Percentiles rank a stretch among this genome's conserved stretches.
Conservation (phyloP, 129 eudicot species). For the Saposhnikovia divaricata region DNA sequence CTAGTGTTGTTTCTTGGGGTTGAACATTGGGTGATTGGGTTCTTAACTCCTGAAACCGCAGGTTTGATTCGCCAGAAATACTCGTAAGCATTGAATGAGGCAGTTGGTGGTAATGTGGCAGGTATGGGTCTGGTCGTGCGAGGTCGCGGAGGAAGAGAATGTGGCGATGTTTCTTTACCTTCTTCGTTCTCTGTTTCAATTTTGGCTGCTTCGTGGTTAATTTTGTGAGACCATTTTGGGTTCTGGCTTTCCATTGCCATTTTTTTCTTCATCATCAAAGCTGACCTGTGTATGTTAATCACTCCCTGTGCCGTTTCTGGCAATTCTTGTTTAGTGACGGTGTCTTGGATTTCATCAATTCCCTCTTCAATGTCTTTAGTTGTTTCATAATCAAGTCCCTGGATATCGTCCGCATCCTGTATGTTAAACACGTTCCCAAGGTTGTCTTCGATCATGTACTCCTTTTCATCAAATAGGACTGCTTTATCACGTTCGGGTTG, state of each 20-base stretch:
- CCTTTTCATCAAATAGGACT: constrained; percentile 10
- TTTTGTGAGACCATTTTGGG: constrained; percentile 37
- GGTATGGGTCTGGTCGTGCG: constrained; percentile 37
- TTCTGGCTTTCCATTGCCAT: constrained; percentile 30
- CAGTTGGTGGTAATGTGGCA: constrained; percentile 20
- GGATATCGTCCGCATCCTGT: not conserved
- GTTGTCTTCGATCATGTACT: constrained; percentile 9
- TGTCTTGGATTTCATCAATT: not conserved
- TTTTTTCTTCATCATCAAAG: constrained; percentile 33
- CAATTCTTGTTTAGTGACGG: constrained; percentile 13
- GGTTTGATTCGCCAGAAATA: constrained; percentile 71
- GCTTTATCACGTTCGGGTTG: constrained; percentile 1
- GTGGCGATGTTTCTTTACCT: not conserved
- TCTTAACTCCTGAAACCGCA: constrained; percentile 18
- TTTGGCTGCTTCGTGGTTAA: constrained; percentile 19
- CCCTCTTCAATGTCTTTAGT: constrained; percentile 5
- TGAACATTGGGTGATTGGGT: constrained; percentile 24
- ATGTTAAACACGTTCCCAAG: constrained; percentile 16
- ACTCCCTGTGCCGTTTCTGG: constrained; percentile 20
- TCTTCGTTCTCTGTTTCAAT: not conserved
- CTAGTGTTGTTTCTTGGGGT: constrained; percentile 22
- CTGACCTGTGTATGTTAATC: constrained; percentile 35
- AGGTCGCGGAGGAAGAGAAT: constrained; percentile 40
- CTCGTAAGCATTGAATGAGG: constrained; percentile 52
- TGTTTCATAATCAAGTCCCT: constrained; percentile 3